Base-by-base conservation (phyloP, 352 stramenopile genomes). In the Phytophthora capsici region DNA sequence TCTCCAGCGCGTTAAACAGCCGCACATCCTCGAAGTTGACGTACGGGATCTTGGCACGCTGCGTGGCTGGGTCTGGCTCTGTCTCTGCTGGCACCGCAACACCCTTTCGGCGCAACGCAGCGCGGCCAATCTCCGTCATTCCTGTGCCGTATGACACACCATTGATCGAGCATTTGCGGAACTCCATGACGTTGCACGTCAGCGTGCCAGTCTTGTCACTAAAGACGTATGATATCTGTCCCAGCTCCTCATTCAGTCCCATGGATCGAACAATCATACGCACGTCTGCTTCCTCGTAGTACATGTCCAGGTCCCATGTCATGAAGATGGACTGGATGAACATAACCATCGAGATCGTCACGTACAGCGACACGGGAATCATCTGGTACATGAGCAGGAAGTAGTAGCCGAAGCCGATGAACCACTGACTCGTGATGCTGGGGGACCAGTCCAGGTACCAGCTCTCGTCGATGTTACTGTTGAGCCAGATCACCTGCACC, bases 281-380 rank as follows among this genome's bases (percentile, higher is more conserved):
- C 28, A 86, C 97, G 56, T 98, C 91, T 8, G 86, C 87, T 50
- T 96, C 88, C 55, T 87, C 85, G 68, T 98, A 93, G 66, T 97
- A 97, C 88, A 97, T 94, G 38, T 97, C 86, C 14, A 96, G 38
- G 54, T 97, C 85, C 80, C 77, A 94, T 4, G 94, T 91, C 73
- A 99, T 93, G 67, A 98, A 98, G 54, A 96, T 90, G 30, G 94
- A 85, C 72, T 98, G 93, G 50, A 95, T 91, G 56, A 98, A 97
- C 72, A 97, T 98, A 44, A 98, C 91, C 47, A 98, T 91, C 66
- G 97, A 96, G 16, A 99, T 96, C 0, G 95, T 98, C 36, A 99
- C 96, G 72, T 99, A 99, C 12, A 99, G 87, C 70, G 92, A 98
- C 26, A 99, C 85, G 14, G 97, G 97, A 28, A 99, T 97, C 81